phyloP scores from a whole-genome alignment of 139 green algal genomes.

The Volvox africanus region DNA sequence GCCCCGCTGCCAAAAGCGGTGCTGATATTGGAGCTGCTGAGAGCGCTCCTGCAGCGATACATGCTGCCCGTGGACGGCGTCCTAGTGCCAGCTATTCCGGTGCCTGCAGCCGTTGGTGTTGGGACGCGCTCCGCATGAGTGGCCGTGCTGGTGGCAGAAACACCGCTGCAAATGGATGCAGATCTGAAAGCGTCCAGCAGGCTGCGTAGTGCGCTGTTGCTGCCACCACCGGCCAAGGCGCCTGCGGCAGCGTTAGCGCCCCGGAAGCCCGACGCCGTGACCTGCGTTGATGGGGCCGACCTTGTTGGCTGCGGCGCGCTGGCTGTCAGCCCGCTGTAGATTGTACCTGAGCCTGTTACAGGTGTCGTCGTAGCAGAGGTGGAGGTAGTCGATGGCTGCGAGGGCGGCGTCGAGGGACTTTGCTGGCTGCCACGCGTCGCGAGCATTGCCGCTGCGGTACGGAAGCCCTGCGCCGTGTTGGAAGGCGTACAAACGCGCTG shows the following conservation, averaged over 20 bases:
- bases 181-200: constrained; percentile 37
- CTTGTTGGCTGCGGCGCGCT: neutral
- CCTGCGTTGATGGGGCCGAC: neutral
- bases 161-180: neutral
- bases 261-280: neutral
- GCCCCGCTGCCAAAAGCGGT: neutral
- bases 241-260: too few species aligned
- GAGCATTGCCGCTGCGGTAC: constrained; percentile 6
- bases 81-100: neutral
- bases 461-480: constrained; percentile 1
- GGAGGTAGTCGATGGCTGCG: neutral
- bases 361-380: neutral
- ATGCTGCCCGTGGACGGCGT: neutral
- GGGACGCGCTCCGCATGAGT: neutral
- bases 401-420: neutral
- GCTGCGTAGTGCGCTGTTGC: neutral
- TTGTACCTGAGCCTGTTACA: neutral
- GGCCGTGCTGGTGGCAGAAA: neutral
- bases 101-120: neutral
- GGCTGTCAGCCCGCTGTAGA: neutral
- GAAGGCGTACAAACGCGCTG: neutral
- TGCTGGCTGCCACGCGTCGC: neutral
- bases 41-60: neutral
- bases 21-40: neutral
- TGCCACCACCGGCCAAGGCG: neutral